Conservation (phyloP, 2,329 filamentous ascomycete genomes). For the Hirsutella minnesotensis region DNA sequence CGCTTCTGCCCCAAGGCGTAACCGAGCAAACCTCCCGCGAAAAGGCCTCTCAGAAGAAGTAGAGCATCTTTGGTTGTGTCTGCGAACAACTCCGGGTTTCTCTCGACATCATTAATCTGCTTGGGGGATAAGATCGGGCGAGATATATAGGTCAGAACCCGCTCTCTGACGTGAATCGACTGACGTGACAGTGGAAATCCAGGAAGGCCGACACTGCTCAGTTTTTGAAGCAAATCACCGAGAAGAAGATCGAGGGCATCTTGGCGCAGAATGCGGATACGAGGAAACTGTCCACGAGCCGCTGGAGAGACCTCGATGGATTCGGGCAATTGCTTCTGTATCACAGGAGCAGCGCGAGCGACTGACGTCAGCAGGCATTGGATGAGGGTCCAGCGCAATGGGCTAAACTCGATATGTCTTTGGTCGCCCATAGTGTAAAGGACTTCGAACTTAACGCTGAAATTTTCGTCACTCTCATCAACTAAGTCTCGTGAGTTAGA, state of each 20-base stretch:
- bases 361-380: conserved; percentile 2
- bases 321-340: conserved; percentile 18
- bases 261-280: conserved; percentile 13
- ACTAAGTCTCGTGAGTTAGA: conserved; percentile 39
- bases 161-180: conserved; percentile 13
- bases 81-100: conserved; percentile 22
- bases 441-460: conserved; percentile 48
- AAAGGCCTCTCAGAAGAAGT: conserved; percentile 40
- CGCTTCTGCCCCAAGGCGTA: conserved; percentile 45
- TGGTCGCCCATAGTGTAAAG: conserved; percentile 51
- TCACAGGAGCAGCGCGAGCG: conserved; percentile 35
- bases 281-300: no score
- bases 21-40: conserved; percentile 40
- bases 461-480: conserved; percentile 55
- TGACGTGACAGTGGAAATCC: conserved; percentile 30
- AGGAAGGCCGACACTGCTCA: conserved; percentile 21
- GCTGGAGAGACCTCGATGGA: conserved; percentile 16
- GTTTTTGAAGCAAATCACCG: conserved; percentile 7
- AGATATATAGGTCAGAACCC: conserved; percentile 32
- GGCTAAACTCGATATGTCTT: conserved; percentile 9
- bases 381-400: conserved; percentile 2
- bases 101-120: conserved; percentile 24
- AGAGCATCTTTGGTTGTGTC: conserved; percentile 20
- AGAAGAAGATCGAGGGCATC: conserved; percentile 3
- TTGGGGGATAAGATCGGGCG: conserved; percentile 12